Base-by-base conservation (phyloP, 106 monocot species). In the Dendrobium huoshanense region DNA sequence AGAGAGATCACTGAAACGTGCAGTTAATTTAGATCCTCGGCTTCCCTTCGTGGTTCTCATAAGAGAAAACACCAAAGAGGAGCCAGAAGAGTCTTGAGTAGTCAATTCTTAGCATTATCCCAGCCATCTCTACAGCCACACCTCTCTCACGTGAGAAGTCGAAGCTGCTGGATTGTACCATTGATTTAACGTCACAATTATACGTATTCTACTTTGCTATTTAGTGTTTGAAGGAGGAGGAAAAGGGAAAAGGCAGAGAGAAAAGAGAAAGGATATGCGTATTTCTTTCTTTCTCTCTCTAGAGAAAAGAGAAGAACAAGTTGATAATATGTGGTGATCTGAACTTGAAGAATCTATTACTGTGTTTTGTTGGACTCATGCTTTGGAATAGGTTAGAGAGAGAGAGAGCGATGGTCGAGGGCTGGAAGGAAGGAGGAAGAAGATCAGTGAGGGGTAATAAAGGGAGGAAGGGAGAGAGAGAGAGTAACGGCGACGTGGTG, bases 11-110 rank as follows among this genome's bases (percentile, higher is more conserved):
- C 37, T 37, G 37, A 37, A 37, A 3, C 37, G 37, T 37, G 37
- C 3, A 37, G 37, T 37, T 37, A 37, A 37, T 37, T 80, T 88
- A 94, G 83, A 91, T 92, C 85, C 92, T 87, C 0, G 88, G 94
- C 84, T 94, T 90, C 75, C 90, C 94, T 81, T 94, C 89, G 79
- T 92, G 92, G 79, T 94, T 90, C 47, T 89, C 92, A 85, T 92
- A 92, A 83, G 89, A 92, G 87, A 91, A 94, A 41, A 97, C 89
- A 65, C 96, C 86, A 67, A 94, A 94, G 64, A 97, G 87, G 77
- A 94, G 85, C 90, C 97, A 94, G 75, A 88, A 91, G 65, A 94
- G 86, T 33, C 94, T 78, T 0, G 97, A 92, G 83, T 89, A 92
- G 83, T 94, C 96, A 54, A 93, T 90, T 27, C 88, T 68, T 1